Base-by-base conservation (phyloP, 176 grass and related monocot genomes). In the Puya raimondii region DNA sequence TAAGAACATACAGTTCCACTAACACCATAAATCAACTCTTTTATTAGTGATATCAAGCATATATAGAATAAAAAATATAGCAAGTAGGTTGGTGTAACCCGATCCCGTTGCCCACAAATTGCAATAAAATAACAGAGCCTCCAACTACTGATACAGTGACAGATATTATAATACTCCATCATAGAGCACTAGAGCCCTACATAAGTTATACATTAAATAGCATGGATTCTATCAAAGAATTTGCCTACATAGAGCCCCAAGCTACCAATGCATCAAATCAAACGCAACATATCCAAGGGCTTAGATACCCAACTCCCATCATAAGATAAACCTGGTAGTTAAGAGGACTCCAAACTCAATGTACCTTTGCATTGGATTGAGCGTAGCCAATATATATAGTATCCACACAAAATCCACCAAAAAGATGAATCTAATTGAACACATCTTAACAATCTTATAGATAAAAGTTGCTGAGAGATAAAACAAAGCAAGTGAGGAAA, bases 201-300 rank as follows among this genome's bases (percentile, higher is more conserved):
- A 57, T 15, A 57, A 17, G 15, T 57, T 3, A 57, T 17, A 57
- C n/a, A 57, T 57, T 42, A 42, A 42, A 42, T 25, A 63, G 73
- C 68, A 68, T 68, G 83, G 73, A 85, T 85, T 77, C 83, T 49
- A 16, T 85, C 52, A 76, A 87, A 69, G 76, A 77, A 72, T 70
- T 70, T 73, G 81, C 20, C 65, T 86, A 70, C 74, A 82, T 86
- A 75, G 66, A 73, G 59, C 58, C 79, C 64, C 56, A 61, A 18
- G 17, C 56, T 10, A 2, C n/a, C 16, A 61, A 61, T 61, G 22
- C 16, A 61, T 61, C 56, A 22, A 22, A 18, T 61, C 56, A n/a
- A 9, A 18, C 21, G 56, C 9, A n/a, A 61, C 56, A 20, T 21
- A 61, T 61, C n/a, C 10, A 56, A 61, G 56, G 56, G 21, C 56